Evolutionary conservation across 208 protist species (phyloP).

Genomic region (Leishmania major): DNA sequence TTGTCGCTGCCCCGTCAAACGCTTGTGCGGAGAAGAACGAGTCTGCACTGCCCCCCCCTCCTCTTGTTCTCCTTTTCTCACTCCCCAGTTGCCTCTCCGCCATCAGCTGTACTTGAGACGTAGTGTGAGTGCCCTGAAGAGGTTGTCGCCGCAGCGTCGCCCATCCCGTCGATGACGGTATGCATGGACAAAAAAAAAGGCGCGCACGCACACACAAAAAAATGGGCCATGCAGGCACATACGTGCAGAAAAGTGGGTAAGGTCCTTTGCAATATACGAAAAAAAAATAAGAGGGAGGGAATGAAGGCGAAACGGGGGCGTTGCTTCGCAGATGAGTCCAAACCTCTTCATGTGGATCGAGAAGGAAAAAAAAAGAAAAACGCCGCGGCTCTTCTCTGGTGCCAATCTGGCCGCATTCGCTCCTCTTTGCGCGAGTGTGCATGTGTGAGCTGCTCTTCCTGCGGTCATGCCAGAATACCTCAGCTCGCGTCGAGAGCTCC

Average conservation of each 20-base stretch:
- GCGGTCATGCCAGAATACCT: neutral
- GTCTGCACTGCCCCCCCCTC: neutral
- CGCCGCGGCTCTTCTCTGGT: neutral
- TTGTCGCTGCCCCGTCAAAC: neutral
- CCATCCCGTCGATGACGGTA: neutral
- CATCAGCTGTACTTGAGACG: neutral
- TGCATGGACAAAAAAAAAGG: neutral
- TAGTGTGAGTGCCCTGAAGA: neutral
- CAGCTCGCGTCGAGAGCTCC: neutral
- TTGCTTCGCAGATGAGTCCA: neutral
- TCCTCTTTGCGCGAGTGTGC: neutral
- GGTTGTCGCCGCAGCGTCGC: neutral
- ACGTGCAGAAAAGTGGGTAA: neutral
- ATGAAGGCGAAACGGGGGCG: neutral
- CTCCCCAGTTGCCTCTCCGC: neutral
- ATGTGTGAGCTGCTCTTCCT: neutral
- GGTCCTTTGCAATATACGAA: neutral
- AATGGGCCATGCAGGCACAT: neutral
- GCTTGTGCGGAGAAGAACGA: neutral
- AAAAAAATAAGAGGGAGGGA: neutral
- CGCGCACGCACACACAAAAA: neutral
- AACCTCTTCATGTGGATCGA: neutral
- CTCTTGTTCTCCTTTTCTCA: neutral
- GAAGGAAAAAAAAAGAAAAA: constrained; percentile 9
- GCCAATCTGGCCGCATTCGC: neutral